phyloP scores from a whole-genome alignment of 2,329 filamentous ascomycete species.

The Ophiostoma quercus region DNA sequence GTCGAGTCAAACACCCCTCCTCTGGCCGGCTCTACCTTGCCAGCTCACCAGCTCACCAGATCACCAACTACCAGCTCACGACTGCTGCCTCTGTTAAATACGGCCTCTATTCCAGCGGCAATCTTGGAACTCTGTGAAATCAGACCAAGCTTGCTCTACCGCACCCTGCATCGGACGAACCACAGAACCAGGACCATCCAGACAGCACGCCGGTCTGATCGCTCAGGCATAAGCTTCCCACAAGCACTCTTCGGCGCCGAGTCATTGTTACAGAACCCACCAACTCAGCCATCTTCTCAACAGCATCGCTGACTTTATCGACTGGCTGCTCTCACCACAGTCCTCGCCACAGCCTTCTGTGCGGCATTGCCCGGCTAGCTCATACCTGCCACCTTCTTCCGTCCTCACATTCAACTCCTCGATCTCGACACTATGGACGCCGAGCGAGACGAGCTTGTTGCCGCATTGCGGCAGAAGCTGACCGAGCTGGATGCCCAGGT shows the following conservation, averaged over 20 bases:
- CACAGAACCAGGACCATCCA: background rate
- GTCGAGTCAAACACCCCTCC: background rate
- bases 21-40: background rate
- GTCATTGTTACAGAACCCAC: background rate
- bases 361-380: slow-evolving; percentile 5
- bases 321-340: background rate
- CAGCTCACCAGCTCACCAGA: background rate
- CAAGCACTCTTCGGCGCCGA: background rate
- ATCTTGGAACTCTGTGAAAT: background rate
- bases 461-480: slow-evolving; percentile 50
- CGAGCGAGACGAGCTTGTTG: slow-evolving; percentile 43
- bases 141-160: background rate
- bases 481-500: slow-evolving; percentile 54
- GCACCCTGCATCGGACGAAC: background rate
- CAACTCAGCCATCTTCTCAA: background rate
- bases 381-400: background rate
- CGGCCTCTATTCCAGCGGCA: background rate
- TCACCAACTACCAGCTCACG: background rate
- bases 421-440: slow-evolving; percentile 29
- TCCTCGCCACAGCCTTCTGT: background rate
- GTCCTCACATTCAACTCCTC: background rate
- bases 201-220: background rate
- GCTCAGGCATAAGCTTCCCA: background rate
- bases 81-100: background rate
- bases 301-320: background rate